Conservation (phyloP, 2,329 filamentous ascomycete species). For the Zymoseptoria pseudotritici region DNA sequence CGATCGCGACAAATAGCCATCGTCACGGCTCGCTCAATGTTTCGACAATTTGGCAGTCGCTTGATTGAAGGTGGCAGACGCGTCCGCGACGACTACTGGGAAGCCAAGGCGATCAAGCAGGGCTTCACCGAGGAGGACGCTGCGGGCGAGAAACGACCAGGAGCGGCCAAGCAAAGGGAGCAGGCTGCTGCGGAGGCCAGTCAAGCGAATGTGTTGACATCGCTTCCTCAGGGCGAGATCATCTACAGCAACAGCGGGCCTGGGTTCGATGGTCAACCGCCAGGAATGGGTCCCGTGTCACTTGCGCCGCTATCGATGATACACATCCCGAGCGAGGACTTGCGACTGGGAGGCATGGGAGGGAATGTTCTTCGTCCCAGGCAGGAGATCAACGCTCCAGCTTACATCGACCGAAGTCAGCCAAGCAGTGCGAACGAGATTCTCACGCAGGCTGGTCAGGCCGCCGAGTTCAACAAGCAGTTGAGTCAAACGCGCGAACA, state of each 20-base stretch:
- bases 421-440: slow-evolving; percentile 70
- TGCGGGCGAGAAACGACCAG: slow-evolving; percentile 91
- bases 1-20: slow-evolving; percentile 97
- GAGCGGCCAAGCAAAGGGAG: slow-evolving; percentile 80
- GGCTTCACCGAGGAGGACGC: slow-evolving; percentile 96
- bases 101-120: slow-evolving; percentile 92
- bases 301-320: slow-evolving; percentile 75
- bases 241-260: slow-evolving; percentile 68
- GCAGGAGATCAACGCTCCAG: slow-evolving; percentile 79
- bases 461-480: slow-evolving; percentile 82
- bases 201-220: slow-evolving; percentile 49
- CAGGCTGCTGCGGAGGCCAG: slow-evolving; percentile 61
- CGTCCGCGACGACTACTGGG: slow-evolving; percentile 98
- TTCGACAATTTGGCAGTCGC: slow-evolving; percentile 92
- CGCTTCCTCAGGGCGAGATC: slow-evolving; percentile 72
- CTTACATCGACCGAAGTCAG: slow-evolving; percentile 82
- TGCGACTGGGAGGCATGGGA: slow-evolving; percentile 72
- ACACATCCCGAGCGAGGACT: slow-evolving; percentile 70
- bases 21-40: slow-evolving; percentile 96
- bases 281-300: slow-evolving; percentile 58
- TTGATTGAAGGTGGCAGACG: slow-evolving; percentile 83
- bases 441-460: slow-evolving; percentile 75
- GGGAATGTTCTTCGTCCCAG: slow-evolving; percentile 75
- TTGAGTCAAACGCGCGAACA: slow-evolving; percentile 73
- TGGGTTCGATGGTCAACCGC: slow-evolving; percentile 29